Conservation (phyloP, 768 basidiomycete genomes). For the Hericium coralloides region DNA sequence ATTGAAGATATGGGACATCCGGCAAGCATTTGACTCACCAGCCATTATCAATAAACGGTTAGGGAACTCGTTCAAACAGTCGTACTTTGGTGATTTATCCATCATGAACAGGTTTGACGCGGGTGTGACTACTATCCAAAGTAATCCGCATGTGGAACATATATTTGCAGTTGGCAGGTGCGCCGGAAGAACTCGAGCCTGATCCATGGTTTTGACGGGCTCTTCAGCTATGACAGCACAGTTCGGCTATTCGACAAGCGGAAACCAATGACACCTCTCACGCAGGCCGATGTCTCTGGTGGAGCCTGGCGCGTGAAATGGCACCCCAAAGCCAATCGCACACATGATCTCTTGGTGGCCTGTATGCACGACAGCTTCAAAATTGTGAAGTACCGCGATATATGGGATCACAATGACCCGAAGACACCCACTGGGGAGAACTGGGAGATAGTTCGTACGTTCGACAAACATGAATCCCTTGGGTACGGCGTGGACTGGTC, state of each 20-base stretch:
- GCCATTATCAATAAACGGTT: slow-evolving; percentile 69
- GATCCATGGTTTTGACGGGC: neutral
- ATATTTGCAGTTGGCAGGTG: slow-evolving; percentile 89
- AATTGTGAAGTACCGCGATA: slow-evolving; percentile 43
- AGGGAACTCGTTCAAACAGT: slow-evolving; percentile 2
- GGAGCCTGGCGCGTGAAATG: slow-evolving; percentile 96
- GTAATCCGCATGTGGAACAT: slow-evolving; percentile 71
- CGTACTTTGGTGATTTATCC: neutral
- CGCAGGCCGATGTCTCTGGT: slow-evolving; percentile 66
- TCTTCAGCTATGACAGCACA: slow-evolving; percentile 67
- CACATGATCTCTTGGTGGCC: slow-evolving; percentile 76
- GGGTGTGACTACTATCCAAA: slow-evolving; percentile 87
- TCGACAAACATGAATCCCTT: slow-evolving; percentile 71
- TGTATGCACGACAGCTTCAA: slow-evolving; percentile 99
- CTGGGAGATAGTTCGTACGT: slow-evolving; percentile 42
- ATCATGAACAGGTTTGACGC: slow-evolving; percentile 64
- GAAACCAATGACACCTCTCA: slow-evolving; percentile 48
- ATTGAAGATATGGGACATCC: slow-evolving; percentile 86
- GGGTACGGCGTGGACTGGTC: slow-evolving; percentile 95
- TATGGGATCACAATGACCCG: slow-evolving; percentile 3
- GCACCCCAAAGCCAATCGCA: slow-evolving; percentile 70
- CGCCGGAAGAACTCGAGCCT: slow-evolving; percentile 6
- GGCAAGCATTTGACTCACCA: slow-evolving; percentile 51
- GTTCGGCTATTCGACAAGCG: slow-evolving; percentile 81
- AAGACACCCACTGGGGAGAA: neutral